These are phyloP conservation scores for Parathielavia appendiculata DNA, from an alignment of 495 filamentous ascomycete genomes.

Conservation along the genomic window DNA sequence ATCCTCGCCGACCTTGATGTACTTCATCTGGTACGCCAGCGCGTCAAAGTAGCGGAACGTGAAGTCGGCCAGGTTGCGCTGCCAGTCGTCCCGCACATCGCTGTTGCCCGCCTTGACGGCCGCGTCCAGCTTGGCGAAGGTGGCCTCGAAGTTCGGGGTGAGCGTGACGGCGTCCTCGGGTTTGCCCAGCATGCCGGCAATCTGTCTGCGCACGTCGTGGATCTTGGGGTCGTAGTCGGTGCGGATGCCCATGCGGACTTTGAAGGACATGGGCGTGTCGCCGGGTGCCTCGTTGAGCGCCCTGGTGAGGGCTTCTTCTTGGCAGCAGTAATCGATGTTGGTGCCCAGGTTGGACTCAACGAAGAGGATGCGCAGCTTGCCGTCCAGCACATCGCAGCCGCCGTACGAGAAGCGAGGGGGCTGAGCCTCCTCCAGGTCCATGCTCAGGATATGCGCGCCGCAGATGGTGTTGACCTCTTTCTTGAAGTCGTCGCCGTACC, in stretches of 20 bases:
- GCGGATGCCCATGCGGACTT: slow-evolving; percentile 41
- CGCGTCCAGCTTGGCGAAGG: slow-evolving; percentile 44
- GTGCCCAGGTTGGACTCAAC: slow-evolving; percentile 37
- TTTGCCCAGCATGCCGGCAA: slow-evolving; percentile 39
- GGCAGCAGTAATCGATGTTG: slow-evolving; percentile 40
- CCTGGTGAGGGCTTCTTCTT: slow-evolving; percentile 32
- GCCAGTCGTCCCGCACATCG: slow-evolving; percentile 39
- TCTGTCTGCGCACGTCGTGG: slow-evolving; percentile 31
- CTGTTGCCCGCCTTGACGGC: slow-evolving; percentile 20
- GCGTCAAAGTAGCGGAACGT: slow-evolving; percentile 39
- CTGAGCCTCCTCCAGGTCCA: slow-evolving; percentile 40
- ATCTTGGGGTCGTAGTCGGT: slow-evolving; percentile 41
- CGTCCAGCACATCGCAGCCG: slow-evolving; percentile 42
- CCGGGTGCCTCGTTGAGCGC: slow-evolving; percentile 43
- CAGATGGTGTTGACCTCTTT: slow-evolving; percentile 47
- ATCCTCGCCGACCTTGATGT: slow-evolving; percentile 44
- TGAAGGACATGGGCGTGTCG: slow-evolving; percentile 31
- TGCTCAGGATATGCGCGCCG: slow-evolving; percentile 41
- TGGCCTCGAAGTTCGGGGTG: slow-evolving; percentile 44
- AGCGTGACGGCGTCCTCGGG: slow-evolving; percentile 35
- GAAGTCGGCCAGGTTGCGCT: slow-evolving; percentile 36
- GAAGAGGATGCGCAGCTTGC: slow-evolving; percentile 47
- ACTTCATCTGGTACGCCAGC: slow-evolving; percentile 34
- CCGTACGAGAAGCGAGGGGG: slow-evolving; percentile 39
- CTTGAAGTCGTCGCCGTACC: slow-evolving; percentile 35